These are phyloP conservation scores for Drechslera avenae DNA, from an alignment of 2,329 filamentous ascomycete species.

Conservation along the genomic window DNA sequence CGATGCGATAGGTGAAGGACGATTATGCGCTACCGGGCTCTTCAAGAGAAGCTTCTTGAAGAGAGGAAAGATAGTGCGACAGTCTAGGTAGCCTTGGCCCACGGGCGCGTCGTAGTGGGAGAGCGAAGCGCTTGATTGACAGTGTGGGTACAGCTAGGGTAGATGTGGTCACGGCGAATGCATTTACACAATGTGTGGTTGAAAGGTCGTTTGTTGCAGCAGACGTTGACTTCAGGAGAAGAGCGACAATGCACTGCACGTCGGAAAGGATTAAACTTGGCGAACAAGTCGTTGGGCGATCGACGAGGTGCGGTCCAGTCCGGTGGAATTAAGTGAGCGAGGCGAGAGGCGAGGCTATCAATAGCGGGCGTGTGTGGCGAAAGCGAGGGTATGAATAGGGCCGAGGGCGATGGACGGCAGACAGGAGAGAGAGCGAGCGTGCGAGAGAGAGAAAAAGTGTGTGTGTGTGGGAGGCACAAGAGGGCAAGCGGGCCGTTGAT, in stretches of 20 bases:
- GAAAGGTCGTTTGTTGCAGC: slow-evolving; percentile 6
- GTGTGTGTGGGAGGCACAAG: neutral
- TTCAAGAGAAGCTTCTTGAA: slow-evolving; percentile 8
- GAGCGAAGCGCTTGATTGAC: slow-evolving; percentile 24
- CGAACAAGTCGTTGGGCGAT: slow-evolving; percentile 6
- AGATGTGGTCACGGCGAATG: slow-evolving; percentile 34
- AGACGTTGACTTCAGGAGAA: slow-evolving; percentile 3
- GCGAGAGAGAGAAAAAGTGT: no score
- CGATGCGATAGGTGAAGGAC: slow-evolving; percentile 8
- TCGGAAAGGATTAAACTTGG: slow-evolving; percentile 10
- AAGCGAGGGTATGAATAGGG: slow-evolving; percentile 14
- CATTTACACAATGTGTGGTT: slow-evolving; percentile 35
- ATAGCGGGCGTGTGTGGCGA: slow-evolving; percentile 9
- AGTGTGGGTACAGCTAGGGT: slow-evolving; percentile 26
- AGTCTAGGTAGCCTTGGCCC: slow-evolving; percentile 23
- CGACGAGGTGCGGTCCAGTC: slow-evolving; percentile 9
- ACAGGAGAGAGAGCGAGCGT: neutral
- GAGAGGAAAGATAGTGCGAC: slow-evolving; percentile 11
- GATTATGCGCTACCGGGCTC: slow-evolving; percentile 26
- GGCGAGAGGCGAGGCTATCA: slow-evolving; percentile 6
- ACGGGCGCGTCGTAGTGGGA: slow-evolving; percentile 16
- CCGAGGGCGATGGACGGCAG: slow-evolving; percentile 2
- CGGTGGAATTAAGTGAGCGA: slow-evolving; percentile 7
- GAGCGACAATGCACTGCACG: slow-evolving; percentile 29
- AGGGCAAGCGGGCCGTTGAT: slow-evolving; percentile 1